Base-by-base conservation (phyloP, 1,284 basidiomycete species). In the Peniophora sp. region DNA sequence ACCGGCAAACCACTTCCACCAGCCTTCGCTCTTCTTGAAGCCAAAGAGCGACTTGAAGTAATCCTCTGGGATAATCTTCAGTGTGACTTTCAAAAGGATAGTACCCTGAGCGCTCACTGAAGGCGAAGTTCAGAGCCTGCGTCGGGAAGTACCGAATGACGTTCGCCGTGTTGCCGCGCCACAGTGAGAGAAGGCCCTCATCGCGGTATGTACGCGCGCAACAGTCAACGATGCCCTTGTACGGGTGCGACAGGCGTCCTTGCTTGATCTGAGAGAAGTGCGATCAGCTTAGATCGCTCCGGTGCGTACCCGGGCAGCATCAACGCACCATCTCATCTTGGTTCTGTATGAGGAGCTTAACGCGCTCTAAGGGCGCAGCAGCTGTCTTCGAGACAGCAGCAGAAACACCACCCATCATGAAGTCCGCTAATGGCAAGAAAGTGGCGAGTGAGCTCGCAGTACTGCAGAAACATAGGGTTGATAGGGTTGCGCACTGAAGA, bases 131-230 rank as follows among this genome's bases (percentile, higher is more conserved):
- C 62, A 96, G 75, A 36, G 92, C 92, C 69, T 96, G 92, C 44
- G 93, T 96, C 52, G 92, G 92, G 88, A 96, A 95, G 85, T 96
- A 95, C 70, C 92, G 92, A 73, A 96, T 94, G 71, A 96, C 92
- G 73, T 96, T 96, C 78, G 93, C 92, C 45, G 92, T 94, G 82
- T 96, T 96, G 69, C 92, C 93, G 73, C 93, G 80, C 93, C 93
- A 96, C 64, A 96, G 75, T 15, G 93, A 87, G 54, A 92, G 76
- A 52, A 93, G 72, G 69, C 93, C 92, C 76, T 96, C 92, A n/a
- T 94, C 92, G 57, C 69, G 73, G 76, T 92, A 92, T 55, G 91
- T 94, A 60, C 94, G 92, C 55, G 60, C 51, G 68, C 93, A 95
- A 63, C 93, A 94, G 73, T 97, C 94, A 53, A 65, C 69, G 60